A percentile compares a stretch with the other conserved stretches of the same genome.
These are phyloP conservation scores for Auriscalpium microsporum DNA, from an alignment of 768 basidiomycete genomes.

Conservation along the genomic window DNA sequence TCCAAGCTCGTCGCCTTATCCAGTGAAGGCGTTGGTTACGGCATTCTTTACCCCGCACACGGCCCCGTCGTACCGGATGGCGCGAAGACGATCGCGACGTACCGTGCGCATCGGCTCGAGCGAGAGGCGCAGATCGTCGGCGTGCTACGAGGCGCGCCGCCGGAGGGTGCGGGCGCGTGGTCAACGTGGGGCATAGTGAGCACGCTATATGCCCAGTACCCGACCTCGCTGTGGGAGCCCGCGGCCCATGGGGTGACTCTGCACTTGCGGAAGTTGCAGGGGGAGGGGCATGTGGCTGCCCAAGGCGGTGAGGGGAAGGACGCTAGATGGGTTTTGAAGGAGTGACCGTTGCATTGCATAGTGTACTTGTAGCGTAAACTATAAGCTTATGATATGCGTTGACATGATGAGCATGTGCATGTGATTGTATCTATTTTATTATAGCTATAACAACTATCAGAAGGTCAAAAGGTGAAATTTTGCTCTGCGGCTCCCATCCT, in stretches of 20 bases:
- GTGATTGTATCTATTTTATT: too few relatives aligned
- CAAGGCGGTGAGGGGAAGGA: not conserved
- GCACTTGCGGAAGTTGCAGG: conserved; percentile 66
- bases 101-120: conserved; percentile 74
- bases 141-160: conserved; percentile 32
- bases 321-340: too few relatives aligned
- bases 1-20: conserved; percentile 39
- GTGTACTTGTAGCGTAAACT: too few relatives aligned
- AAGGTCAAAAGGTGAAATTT: too few relatives aligned
- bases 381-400: too few relatives aligned
- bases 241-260: conserved; percentile 62
- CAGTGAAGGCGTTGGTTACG: conserved; percentile 26
- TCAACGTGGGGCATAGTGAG: conserved; percentile 60
- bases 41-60: conserved; percentile 78
- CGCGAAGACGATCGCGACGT: conserved; percentile 49
- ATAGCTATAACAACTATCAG: too few relatives aligned
- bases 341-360: too few relatives aligned
- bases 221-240: conserved; percentile 59
- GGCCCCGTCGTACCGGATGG: conserved; percentile 71
- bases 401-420: too few relatives aligned
- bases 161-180: conserved; percentile 29
- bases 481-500: too few relatives aligned
- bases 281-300: conserved; percentile 48
- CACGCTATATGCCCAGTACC: conserved; percentile 64
- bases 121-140: conserved; percentile 72